Base-by-base conservation (phyloP, 2,329 filamentous ascomycete genomes). In the Aspergillus luchuensis region DNA sequence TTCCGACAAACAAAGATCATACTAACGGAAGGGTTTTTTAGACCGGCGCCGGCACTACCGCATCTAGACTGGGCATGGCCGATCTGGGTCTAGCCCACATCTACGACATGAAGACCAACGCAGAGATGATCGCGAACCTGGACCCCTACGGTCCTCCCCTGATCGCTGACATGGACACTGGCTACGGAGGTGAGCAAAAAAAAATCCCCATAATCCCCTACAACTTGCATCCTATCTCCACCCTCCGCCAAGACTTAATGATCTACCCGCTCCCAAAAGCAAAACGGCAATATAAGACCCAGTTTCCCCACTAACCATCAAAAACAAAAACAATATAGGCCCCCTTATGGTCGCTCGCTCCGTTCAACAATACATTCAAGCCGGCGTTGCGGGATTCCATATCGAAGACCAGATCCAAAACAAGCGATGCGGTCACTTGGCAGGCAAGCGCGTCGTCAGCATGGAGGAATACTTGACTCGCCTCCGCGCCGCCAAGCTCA, bases 41-140 rank as follows among this genome's bases (percentile, higher is more conserved):
- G 85, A 88, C 86, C 10, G 86, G 87, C 15, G 86, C 87, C 23
- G 86, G 87, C 43, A 88, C 85, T 1, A 80, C 81, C 15, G 84
- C 85, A 60, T 89, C 87, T 0, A 78, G 81, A 28, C 81, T 89
- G 0, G 87, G 87, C 30, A 81, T 83, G 76, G 82, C 87, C 2
- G 87, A 90, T 68, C 81, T 90, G 4, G 87, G 86, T 45, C 76
- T 89, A 11, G 82, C 85, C 2, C 85, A 85, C 0, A 77, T 87
- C 33, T 81, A 84, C 67, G 87, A 89, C 73, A 89, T 90, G 86
- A 77, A 79, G 38, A 76, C 77, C 48, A 85, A 89, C 70, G 87
- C 86, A n/a, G 79, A 81, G 55, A 89, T 89, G 85, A 86, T 90
- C 59, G 85, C 87, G 58, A 81, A 81, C 45, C 78, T 89, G 30